Conservation (phyloP, 106 monocot species). For the Posidonia australis region DNA sequence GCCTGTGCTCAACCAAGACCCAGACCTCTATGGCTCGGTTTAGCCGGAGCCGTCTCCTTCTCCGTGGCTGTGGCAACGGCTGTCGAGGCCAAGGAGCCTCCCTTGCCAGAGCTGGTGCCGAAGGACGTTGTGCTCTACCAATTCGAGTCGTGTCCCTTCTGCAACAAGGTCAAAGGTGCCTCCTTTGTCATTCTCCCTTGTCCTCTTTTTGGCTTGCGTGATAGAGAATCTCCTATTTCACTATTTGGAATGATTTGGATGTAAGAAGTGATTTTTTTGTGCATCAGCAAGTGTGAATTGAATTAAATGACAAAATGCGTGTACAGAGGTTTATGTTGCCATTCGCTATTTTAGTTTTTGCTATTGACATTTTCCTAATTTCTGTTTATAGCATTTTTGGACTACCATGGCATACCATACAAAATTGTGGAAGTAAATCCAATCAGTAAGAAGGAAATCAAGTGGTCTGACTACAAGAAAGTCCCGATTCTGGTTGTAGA, state of each 20-base stretch:
- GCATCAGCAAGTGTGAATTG: too few species aligned
- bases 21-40: neutral
- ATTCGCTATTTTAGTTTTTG: neutral
- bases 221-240: too few species aligned
- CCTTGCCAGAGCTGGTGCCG: conserved; percentile 30
- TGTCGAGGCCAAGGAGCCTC: conserved; percentile 49
- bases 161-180: conserved; percentile 12
- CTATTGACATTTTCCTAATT: neutral
- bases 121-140: conserved; percentile 41
- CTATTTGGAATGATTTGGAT: too few species aligned
- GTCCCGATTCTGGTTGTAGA: conserved; percentile 88
- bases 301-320: too few species aligned
- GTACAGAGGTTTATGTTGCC: too few species aligned
- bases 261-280: too few species aligned
- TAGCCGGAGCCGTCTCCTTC: neutral
- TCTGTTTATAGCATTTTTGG: conserved; percentile 58
- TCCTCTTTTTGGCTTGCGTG: neutral
- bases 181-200: neutral
- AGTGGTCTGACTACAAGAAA: conserved; percentile 96
- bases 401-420: conserved; percentile 88
- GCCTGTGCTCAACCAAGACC: neutral
- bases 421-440: conserved; percentile 95
- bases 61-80: conserved; percentile 10
- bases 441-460: conserved; percentile 88
- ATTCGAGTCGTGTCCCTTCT: conserved; percentile 11